These are phyloP conservation scores for Helianthus tuberosus DNA, from an alignment of 129 eudicot genomes.

Conservation along the genomic window DNA sequence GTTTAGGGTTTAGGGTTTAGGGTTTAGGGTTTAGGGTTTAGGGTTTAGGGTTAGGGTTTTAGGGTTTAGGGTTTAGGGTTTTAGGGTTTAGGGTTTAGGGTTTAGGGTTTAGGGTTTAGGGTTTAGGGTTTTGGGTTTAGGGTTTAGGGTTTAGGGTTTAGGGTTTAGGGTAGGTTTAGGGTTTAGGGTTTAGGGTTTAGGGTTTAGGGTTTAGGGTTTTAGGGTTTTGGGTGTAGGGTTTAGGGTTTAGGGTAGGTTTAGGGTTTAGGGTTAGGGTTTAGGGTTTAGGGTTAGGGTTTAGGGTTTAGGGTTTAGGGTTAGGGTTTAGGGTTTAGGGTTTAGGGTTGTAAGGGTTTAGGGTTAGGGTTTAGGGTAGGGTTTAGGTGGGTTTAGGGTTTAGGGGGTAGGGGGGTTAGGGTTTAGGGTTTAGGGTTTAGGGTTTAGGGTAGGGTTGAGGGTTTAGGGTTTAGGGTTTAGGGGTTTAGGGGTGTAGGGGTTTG, in stretches of 20 bases:
- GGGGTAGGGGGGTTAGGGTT: too few species aligned
- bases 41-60: conserved; percentile 11
- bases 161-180: not conserved
- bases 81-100: not conserved
- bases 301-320: conserved; percentile 11
- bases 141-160: conserved; percentile 10
- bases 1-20: not conserved
- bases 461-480: not conserved
- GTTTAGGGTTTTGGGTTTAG: conserved; percentile 9
- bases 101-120: conserved; percentile 6
- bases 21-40: conserved; percentile 6
- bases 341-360: not conserved
- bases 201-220: not conserved
- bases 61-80: conserved; percentile 26
- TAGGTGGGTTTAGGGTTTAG: conserved; percentile 16
- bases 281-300: not conserved
- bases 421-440: conserved; percentile 21
- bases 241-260: conserved; percentile 14
- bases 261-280: conserved; percentile 9
- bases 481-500: not conserved
- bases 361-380: too few species aligned
- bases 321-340: conserved; percentile 5
- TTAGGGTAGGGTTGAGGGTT: not conserved
- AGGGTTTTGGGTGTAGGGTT: too few species aligned
- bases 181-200: conserved; percentile 9